Evolutionary conservation across 495 filamentous ascomycete species (phyloP).

Genomic region (Elasticomyces elasticus): DNA sequence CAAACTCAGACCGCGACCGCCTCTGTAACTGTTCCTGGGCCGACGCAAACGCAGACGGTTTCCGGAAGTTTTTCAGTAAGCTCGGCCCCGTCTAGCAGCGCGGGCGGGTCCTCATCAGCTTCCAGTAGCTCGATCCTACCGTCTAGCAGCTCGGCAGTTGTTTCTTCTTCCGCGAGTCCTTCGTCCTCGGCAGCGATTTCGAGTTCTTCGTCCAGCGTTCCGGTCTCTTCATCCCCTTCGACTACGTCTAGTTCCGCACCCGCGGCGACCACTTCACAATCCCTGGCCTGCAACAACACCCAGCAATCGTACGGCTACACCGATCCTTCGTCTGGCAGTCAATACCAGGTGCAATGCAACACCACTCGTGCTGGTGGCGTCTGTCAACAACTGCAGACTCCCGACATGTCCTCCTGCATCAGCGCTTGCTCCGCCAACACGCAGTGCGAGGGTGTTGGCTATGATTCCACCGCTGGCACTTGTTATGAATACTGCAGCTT

Average conservation of each 20-base stretch:
- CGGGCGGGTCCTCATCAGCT: background rate
- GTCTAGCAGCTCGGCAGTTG: background rate
- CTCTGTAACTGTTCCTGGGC: too few relatives aligned
- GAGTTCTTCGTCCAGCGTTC: too few relatives aligned
- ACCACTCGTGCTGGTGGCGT: conserved; percentile 2
- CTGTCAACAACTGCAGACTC: background rate
- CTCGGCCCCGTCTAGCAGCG: background rate
- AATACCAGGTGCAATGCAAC: conserved; percentile 10
- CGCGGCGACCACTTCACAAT: background rate
- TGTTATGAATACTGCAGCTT: conserved; percentile 5
- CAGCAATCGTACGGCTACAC: conserved; percentile 1
- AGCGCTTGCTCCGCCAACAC: conserved; percentile 1
- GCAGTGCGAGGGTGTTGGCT: conserved; percentile 6
- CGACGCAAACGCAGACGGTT: too few relatives aligned
- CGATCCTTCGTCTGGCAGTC: background rate
- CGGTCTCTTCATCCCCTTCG: background rate
- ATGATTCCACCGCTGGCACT: background rate
- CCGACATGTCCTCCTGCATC: conserved; percentile 4
- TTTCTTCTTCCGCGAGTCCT: background rate
- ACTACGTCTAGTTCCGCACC: background rate
- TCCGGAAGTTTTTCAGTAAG: background rate
- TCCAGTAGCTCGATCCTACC: background rate
- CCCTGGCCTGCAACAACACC: background rate
- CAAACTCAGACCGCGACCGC: too few relatives aligned
- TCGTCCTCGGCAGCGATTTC: too few relatives aligned